These are phyloP conservation scores for Wallacemonas sp. DNA, from an alignment of 208 protist genomes.

Conservation along the genomic window DNA sequence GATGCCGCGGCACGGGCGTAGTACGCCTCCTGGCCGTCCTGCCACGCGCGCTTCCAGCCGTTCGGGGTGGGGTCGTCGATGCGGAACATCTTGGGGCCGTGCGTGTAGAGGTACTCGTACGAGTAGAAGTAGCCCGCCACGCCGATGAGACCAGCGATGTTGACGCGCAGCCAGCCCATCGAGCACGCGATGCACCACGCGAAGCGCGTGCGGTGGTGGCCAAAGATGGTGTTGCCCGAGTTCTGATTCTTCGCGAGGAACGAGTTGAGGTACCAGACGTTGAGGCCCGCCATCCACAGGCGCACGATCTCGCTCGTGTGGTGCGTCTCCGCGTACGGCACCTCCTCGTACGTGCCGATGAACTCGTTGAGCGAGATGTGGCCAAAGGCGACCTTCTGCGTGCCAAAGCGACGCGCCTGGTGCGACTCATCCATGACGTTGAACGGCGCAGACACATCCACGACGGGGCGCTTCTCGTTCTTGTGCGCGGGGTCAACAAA, in stretches of 20 bases:
- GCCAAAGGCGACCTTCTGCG: conserved; percentile 58
- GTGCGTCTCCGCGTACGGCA: conserved; percentile 79
- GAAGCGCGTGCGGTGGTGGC: conserved; percentile 62
- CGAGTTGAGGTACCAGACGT: conserved; percentile 69
- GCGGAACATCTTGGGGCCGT: conserved; percentile 66
- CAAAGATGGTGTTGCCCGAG: conserved; percentile 31
- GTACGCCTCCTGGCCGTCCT: conserved; percentile 73
- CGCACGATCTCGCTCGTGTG: conserved; percentile 74
- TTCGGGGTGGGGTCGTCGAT: conserved; percentile 75
- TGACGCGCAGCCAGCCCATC: conserved; percentile 60
- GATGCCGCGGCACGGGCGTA: conserved; percentile 57
- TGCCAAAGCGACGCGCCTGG: conserved; percentile 64
- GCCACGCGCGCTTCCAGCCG: conserved; percentile 75
- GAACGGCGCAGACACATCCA: conserved; percentile 79
- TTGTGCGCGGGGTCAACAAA: conserved; percentile 57
- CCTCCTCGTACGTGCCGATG: conserved; percentile 67
- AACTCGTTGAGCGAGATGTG: conserved; percentile 78
- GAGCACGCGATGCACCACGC: conserved; percentile 59
- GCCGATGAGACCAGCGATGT: conserved; percentile 70
- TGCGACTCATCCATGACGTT: conserved; percentile 82
- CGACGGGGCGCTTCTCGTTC: conserved; percentile 37
- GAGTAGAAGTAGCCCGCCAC: conserved; percentile 81
- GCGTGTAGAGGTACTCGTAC: conserved; percentile 90
- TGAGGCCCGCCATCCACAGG: conserved; percentile 59
- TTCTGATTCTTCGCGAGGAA: conserved; percentile 47